A percentile compares a stretch with the other conserved stretches of the same genome.
phyloP scores from a whole-genome alignment of 768 basidiomycete species.

The Xerocomus brunneocitrinus region DNA sequence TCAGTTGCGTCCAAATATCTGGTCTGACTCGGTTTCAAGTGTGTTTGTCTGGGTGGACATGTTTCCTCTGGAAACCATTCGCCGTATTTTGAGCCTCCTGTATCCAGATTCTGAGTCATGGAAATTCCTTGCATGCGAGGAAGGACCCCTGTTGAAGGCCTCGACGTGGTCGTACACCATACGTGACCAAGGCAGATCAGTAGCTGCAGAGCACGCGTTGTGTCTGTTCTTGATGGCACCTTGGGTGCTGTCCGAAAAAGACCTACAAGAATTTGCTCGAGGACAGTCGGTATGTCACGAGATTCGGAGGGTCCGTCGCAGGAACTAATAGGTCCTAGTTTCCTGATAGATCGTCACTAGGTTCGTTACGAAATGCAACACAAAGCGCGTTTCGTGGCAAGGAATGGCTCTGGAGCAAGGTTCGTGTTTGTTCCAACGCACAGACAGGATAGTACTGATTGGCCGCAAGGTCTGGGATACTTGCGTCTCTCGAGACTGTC shows the following conservation, averaged over 20 bases:
- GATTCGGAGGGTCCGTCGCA: neutral
- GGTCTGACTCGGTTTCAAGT: slow-evolving; percentile 27
- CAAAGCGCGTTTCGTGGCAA: slow-evolving; percentile 28
- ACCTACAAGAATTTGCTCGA: slow-evolving; percentile 32
- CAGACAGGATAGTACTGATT: slow-evolving; percentile 4
- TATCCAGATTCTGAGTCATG: slow-evolving; percentile 28
- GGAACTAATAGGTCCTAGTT: slow-evolving; percentile 14
- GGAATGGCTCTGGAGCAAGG: slow-evolving; percentile 57
- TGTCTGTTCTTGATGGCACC: slow-evolving; percentile 37
- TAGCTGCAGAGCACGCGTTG: slow-evolving; percentile 15
- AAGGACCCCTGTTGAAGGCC: slow-evolving; percentile 22
- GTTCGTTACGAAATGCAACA: slow-evolving; percentile 1
- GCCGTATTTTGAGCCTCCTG: slow-evolving; percentile 35
- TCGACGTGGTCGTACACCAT: slow-evolving; percentile 25
- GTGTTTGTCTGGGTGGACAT: slow-evolving; percentile 47
- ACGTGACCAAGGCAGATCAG: slow-evolving; percentile 11
- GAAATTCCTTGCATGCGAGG: slow-evolving; percentile 25
- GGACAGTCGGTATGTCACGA: slow-evolving; percentile 19
- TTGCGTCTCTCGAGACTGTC: slow-evolving; percentile 33
- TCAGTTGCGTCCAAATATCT: neutral
- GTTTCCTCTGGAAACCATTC: slow-evolving; percentile 49
- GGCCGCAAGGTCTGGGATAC: slow-evolving; percentile 36
- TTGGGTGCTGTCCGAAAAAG: slow-evolving; percentile 34
- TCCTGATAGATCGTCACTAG: slow-evolving; percentile 11
- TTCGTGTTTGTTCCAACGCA: slow-evolving; percentile 3